Evolutionary conservation across 2,329 filamentous ascomycete species (phyloP).

Genomic region (Ophiostoma sp.): DNA sequence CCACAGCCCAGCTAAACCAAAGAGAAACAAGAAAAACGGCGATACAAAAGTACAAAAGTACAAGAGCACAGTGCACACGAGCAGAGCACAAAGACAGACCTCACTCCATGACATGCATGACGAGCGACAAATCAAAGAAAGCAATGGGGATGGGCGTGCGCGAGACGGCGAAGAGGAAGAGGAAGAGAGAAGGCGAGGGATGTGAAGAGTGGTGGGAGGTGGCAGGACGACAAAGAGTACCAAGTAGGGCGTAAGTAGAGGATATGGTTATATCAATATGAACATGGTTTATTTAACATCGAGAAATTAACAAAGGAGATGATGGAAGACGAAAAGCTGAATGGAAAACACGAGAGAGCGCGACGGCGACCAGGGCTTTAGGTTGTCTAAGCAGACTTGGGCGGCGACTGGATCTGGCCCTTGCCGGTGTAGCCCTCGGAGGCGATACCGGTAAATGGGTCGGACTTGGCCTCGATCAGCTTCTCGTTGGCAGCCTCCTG

Average conservation of each 20-base stretch:
- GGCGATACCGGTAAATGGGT: constrained; percentile 79
- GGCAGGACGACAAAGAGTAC: too few relatives aligned
- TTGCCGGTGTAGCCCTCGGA: constrained; percentile 72
- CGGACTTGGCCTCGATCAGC: constrained; percentile 77
- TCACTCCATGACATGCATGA: background rate
- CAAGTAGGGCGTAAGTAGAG: too few relatives aligned
- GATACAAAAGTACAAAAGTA: background rate
- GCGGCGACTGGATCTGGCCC: constrained; percentile 69
- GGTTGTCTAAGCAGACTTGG: constrained; percentile 40
- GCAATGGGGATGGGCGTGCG: background rate
- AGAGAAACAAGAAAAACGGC: background rate
- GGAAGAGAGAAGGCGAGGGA: constrained; percentile 3
- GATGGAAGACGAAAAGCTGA: constrained; percentile 7
- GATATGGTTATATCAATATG: constrained; percentile 4
- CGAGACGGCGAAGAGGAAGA: background rate
- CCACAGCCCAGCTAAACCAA: background rate
- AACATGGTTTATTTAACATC: constrained; percentile 10
- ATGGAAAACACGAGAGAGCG: background rate
- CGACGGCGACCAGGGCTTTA: background rate
- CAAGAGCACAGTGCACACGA: background rate
- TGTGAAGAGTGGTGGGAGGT: too few relatives aligned
- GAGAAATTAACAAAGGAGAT: constrained; percentile 11
- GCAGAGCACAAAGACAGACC: background rate
- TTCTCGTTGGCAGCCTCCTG: constrained; percentile 94
- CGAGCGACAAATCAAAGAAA: background rate